phyloP scores from a whole-genome alignment of 495 filamentous ascomycete genomes.

The Hypoxylon fuscum region DNA sequence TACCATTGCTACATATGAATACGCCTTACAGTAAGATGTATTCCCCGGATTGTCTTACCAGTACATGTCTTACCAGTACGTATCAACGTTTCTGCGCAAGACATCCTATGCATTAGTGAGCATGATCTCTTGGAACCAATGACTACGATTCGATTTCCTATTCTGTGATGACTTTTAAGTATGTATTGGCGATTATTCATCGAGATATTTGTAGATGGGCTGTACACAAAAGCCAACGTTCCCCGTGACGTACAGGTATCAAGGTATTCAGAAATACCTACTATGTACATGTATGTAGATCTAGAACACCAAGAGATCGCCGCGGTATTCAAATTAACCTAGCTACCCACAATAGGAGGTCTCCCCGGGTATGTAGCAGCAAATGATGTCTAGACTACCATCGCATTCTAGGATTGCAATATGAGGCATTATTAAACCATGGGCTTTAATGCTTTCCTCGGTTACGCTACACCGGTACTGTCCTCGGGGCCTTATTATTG shows the following conservation, averaged over 20 bases:
- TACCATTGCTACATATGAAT: background rate
- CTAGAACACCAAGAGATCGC: constrained; percentile 3
- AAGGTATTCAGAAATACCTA: no score
- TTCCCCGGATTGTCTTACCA: background rate
- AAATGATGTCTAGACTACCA: constrained; percentile 2
- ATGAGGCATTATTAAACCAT: constrained; percentile 11
- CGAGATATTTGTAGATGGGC: no score
- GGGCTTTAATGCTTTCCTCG: constrained; percentile 8
- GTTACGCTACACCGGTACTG: background rate
- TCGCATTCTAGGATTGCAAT: background rate
- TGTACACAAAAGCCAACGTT: background rate
- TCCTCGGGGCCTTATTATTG: background rate
- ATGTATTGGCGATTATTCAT: background rate
- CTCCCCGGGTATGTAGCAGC: background rate
- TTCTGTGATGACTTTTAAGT: background rate
- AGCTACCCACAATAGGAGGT: background rate
- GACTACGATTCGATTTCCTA: constrained; percentile 1
- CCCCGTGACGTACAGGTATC: constrained; percentile 8
- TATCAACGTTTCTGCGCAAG: background rate
- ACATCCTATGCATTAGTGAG: background rate
- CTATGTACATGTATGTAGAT: background rate
- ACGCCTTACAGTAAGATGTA: background rate
- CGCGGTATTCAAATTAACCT: no score
- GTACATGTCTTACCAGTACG: constrained; percentile 2
- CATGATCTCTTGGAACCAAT: constrained; percentile 1